Evolutionary conservation across 2,329 filamentous ascomycete species (phyloP).

Genomic region (Pseudocercospora cruenta): DNA sequence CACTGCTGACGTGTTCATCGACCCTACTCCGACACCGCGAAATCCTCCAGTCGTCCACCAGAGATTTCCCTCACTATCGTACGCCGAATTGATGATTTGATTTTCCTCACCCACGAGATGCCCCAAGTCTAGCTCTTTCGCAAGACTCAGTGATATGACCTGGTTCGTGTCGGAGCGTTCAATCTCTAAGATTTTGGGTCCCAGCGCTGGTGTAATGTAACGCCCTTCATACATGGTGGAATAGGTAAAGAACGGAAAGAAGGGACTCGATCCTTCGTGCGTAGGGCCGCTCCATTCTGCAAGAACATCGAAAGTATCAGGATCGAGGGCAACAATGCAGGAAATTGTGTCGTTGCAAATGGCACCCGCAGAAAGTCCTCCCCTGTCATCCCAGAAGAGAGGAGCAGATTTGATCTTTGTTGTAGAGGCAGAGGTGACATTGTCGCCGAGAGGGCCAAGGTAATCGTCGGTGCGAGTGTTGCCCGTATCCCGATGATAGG

Average conservation of each 20-base stretch:
- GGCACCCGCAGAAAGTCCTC: background rate
- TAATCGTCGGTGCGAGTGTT: constrained; percentile 5
- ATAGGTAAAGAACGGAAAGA: background rate
- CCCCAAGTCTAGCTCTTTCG: background rate
- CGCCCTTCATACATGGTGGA: background rate
- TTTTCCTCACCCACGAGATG: background rate
- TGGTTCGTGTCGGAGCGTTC: background rate
- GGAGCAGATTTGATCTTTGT: background rate
- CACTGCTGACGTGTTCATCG: background rate
- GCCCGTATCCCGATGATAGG: constrained; percentile 3
- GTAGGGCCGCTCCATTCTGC: constrained; percentile 1
- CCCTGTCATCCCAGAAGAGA: constrained; percentile 2
- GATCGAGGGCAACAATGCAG: background rate
- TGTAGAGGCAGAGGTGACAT: background rate
- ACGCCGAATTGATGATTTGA: background rate
- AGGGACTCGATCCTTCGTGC: background rate
- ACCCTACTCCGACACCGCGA: background rate
- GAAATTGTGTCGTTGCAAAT: background rate
- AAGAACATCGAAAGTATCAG: background rate
- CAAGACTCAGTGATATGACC: background rate
- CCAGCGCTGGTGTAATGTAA: background rate
- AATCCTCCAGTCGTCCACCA: constrained; percentile 5
- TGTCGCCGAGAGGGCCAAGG: constrained; percentile 1
- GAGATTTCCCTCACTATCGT: constrained; percentile 3
- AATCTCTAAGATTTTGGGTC: background rate